These are phyloP conservation scores for Ganoderma sinense DNA, from an alignment of 1,284 basidiomycete genomes.

Conservation along the genomic window DNA sequence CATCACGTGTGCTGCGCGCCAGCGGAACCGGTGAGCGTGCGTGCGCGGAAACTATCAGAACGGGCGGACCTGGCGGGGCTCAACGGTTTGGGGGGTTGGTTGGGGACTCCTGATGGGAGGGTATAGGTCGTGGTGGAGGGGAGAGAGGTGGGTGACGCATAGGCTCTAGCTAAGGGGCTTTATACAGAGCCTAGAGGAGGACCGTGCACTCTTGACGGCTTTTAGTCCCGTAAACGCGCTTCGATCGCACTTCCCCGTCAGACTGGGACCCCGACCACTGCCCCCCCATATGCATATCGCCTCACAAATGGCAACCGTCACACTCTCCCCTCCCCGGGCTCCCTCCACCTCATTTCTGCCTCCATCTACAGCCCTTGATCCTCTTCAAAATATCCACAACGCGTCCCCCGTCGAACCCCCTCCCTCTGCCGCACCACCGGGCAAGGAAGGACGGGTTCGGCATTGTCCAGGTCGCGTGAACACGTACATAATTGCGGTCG, in stretches of 20 bases:
- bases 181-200: conserved; percentile 40
- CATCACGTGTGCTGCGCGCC: conserved; percentile 28
- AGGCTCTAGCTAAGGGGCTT: conserved; percentile 38
- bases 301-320: conserved; percentile 22
- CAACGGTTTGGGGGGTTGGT: conserved; percentile 15
- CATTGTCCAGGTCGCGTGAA: conserved; percentile 30
- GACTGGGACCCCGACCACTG: conserved; percentile 35
- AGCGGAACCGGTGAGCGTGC: conserved; percentile 17
- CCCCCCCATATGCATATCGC: conserved; percentile 15
- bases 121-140: conserved; percentile 32
- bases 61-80: conserved; percentile 28
- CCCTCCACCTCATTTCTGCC: conserved; percentile 7
- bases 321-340: background rate
- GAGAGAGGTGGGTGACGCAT: conserved; percentile 38
- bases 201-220: conserved; percentile 36
- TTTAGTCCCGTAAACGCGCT: conserved; percentile 38
- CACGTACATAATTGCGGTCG: conserved; percentile 31
- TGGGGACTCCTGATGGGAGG: conserved; percentile 22
- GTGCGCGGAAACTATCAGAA: conserved; percentile 9
- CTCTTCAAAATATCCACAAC: background rate
- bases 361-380: too few relatives aligned
- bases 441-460: conserved; percentile 9
- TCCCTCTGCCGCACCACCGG: background rate
- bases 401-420: background rate
- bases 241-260: conserved; percentile 38